Percentiles rank a stretch among this genome's conserved stretches.
Conservation (phyloP, 768 basidiomycete genomes). For the Pleurotus tuber-regium region DNA sequence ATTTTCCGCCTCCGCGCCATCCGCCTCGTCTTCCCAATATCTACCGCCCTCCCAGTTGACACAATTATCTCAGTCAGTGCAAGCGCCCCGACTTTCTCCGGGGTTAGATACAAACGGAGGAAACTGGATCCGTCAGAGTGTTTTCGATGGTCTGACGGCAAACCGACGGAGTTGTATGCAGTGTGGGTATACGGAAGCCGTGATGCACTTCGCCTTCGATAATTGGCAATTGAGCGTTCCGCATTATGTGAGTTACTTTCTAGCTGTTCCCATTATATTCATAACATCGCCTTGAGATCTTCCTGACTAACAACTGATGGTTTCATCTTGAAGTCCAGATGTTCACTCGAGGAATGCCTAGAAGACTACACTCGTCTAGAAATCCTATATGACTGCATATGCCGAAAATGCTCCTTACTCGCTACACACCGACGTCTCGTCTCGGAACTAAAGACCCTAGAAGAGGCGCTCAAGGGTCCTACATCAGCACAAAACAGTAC, state of each 20-base stretch:
- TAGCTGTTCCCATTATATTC: no score
- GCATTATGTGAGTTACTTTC: conserved; percentile 44
- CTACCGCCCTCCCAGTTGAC: not conserved
- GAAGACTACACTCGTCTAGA: conserved; percentile 89
- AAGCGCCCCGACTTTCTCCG: conserved; percentile 3
- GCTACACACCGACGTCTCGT: conserved; percentile 68
- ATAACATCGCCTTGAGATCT: no score
- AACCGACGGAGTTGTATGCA: conserved; percentile 83
- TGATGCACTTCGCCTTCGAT: conserved; percentile 88
- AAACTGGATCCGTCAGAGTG: conserved; percentile 52
- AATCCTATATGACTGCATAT: conserved; percentile 86
- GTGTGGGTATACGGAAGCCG: conserved; percentile 93
- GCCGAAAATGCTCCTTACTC: conserved; percentile 84
- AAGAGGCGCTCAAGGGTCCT: conserved; percentile 33
- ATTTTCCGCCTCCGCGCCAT: conserved; percentile 27
- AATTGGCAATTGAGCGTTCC: conserved; percentile 82
- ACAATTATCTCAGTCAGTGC: not conserved
- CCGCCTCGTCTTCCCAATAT: conserved; percentile 13
- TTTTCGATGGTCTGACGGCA: conserved; percentile 90
- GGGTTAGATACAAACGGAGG: conserved; percentile 5
- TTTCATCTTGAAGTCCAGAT: conserved; percentile 46
- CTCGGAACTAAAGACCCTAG: conserved; percentile 60
- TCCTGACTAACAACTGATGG: not conserved
- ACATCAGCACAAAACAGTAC: conserved; percentile 1
- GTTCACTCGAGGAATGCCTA: conserved; percentile 79